phyloP scores from a whole-genome alignment of 345 rosid genomes.

The Capsella bursapastoris region DNA sequence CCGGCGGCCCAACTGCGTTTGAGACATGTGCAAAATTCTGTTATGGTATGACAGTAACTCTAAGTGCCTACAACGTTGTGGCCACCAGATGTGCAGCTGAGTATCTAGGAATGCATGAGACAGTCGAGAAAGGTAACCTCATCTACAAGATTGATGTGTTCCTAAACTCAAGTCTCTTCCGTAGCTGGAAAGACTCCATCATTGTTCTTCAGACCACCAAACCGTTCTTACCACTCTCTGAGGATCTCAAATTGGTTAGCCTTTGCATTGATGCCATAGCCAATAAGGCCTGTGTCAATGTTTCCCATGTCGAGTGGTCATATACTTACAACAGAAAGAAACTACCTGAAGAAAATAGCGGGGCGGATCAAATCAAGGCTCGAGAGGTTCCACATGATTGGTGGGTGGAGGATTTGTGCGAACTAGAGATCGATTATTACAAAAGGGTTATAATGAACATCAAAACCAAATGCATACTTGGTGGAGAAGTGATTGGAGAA shows the following conservation, averaged over 20 bases:
- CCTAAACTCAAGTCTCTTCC: constrained; percentile 71
- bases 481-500: constrained; percentile 62
- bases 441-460: constrained; percentile 61
- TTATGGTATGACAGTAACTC: constrained; percentile 81
- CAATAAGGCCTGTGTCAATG: constrained; percentile 62
- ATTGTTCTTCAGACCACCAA: constrained; percentile 71
- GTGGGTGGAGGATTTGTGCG: constrained; percentile 96
- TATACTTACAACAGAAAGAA: constrained; percentile 76
- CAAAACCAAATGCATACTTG: constrained; percentile 51
- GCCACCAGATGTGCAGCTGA: constrained; percentile 82
- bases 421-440: constrained; percentile 70
- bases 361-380: constrained; percentile 47
- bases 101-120: constrained; percentile 80
- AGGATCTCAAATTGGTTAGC: constrained; percentile 65
- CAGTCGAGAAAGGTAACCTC: constrained; percentile 79
- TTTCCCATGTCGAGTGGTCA: constrained; percentile 83
- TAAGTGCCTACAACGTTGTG: constrained; percentile 76
- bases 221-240: constrained; percentile 59
- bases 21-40: constrained; percentile 90
- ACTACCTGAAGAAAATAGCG: constrained; percentile 62
- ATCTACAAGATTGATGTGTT: constrained; percentile 83
- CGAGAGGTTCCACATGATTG: constrained; percentile 76
- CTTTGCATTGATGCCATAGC: constrained; percentile 76
- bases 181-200: constrained; percentile 93
- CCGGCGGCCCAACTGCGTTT: constrained; percentile 79